These are phyloP conservation scores for Fragilaria crotonensis DNA, from an alignment of 108 stramenopile species.

Conservation along the genomic window DNA sequence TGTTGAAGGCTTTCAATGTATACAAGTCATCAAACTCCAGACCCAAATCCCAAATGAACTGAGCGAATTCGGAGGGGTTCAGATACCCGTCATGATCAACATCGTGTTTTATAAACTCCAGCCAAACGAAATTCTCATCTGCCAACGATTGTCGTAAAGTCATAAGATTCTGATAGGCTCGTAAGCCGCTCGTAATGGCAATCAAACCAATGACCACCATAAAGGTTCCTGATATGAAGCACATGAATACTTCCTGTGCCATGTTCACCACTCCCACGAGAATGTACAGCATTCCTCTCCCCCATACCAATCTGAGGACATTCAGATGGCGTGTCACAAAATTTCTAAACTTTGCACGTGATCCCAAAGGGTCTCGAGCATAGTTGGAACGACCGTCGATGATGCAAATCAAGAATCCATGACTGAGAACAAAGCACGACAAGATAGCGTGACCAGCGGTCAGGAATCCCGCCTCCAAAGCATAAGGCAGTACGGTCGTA, in stretches of 20 bases:
- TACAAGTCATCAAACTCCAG: slow-evolving; percentile 47
- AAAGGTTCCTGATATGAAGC: slow-evolving; percentile 17
- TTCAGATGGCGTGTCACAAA: slow-evolving; percentile 26
- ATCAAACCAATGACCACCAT: slow-evolving; percentile 29
- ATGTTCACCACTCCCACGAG: slow-evolving; percentile 35
- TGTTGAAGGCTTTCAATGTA: slow-evolving; percentile 31
- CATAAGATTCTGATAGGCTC: slow-evolving; percentile 26
- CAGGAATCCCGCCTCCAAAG: background rate
- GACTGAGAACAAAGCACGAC: slow-evolving; percentile 17
- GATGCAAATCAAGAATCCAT: slow-evolving; percentile 22
- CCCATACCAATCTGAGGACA: slow-evolving; percentile 42
- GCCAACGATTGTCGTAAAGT: slow-evolving; percentile 31
- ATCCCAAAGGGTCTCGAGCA: slow-evolving; percentile 18
- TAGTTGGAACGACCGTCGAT: slow-evolving; percentile 34
- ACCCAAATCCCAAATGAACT: slow-evolving; percentile 31
- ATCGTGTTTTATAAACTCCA: slow-evolving; percentile 31
- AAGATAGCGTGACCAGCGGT: slow-evolving; percentile 8
- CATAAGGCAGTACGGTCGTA: slow-evolving; percentile 20
- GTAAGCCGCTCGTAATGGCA: slow-evolving; percentile 23
- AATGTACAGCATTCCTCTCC: slow-evolving; percentile 47
- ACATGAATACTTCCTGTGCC: slow-evolving; percentile 11
- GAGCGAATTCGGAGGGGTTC: slow-evolving; percentile 27
- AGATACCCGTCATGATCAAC: slow-evolving; percentile 33
- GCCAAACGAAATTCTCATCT: slow-evolving; percentile 34
- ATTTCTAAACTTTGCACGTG: slow-evolving; percentile 25